phyloP scores from a whole-genome alignment of 164 flowering plant genomes.

The Litsea cubeba region DNA sequence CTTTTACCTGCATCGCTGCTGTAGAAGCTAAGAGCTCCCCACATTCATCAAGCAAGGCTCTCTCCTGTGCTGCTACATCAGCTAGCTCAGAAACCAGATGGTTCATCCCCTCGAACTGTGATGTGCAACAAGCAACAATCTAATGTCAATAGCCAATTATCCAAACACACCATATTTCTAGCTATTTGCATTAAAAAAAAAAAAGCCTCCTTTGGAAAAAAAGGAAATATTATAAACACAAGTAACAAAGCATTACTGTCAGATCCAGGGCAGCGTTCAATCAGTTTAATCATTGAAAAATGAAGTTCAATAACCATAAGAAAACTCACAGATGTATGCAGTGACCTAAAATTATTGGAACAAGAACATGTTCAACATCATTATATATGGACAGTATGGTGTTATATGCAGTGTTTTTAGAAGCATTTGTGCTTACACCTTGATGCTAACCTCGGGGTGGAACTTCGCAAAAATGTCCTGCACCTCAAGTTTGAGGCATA shows the following conservation, averaged over 20 bases:
- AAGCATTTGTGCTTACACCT: too few species aligned
- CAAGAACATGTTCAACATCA: neutral
- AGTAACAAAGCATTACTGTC: neutral
- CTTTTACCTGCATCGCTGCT: slow-evolving; percentile 65
- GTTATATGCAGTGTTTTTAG: too few species aligned
- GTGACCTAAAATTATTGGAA: neutral
- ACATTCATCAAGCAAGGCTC: slow-evolving; percentile 61
- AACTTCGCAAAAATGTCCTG: too few species aligned
- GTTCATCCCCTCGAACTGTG: slow-evolving; percentile 61
- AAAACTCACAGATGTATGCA: neutral
- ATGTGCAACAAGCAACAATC: slow-evolving; percentile 1
- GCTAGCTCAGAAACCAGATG: slow-evolving; percentile 68
- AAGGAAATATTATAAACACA: neutral
- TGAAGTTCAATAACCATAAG: neutral
- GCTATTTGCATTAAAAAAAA: neutral
- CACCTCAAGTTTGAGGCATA: too few species aligned
- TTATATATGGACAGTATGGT: too few species aligned
- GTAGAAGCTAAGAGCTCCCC: slow-evolving; percentile 56
- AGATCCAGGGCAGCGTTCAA: neutral
- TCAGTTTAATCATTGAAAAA: too few species aligned
- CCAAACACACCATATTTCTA: neutral
- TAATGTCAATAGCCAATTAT: neutral
- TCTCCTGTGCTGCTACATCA: slow-evolving; percentile 52
- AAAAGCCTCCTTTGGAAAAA: neutral
- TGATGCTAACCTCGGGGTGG: too few species aligned